Base-by-base conservation (phyloP, 2,329 filamentous ascomycete genomes). In the Claviceps pazoutovae region DNA sequence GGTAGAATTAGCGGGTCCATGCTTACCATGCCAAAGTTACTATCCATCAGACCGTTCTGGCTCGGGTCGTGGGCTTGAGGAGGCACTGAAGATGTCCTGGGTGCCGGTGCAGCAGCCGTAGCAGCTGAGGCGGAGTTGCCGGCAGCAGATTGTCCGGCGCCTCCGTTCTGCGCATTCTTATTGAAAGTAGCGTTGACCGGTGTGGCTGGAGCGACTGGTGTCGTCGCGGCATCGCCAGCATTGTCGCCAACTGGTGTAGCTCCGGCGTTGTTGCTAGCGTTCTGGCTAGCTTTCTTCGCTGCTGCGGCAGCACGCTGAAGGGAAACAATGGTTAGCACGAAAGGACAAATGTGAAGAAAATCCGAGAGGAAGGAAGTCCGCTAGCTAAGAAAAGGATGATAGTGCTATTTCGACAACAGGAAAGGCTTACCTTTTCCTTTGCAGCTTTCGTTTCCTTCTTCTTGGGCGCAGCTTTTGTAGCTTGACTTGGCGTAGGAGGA, bases 401-500 rank as follows among this genome's bases (percentile, higher is more conserved):
- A 11, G 30, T 34, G 30, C 9, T 34, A 11, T 8, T 11, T 34
- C 30, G 30, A 11, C 8, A 34, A 34, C 9, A 42, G 34, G 30
- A 4, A 37, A 34, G 6, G 61, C 71, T 70, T 76, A 86, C 84
- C 81, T 88, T 87, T 53, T 69, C 73, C 66, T 83, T 85, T 5
- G 78, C 72, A 55, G 72, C 75, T 67, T 83, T 84, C 5, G 69
- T 71, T 36, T 82, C 80, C 72, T 88, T 86, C 76, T 91, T 91
- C 67, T 88, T 89, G 1, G 85, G 84, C 37, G 79, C 82, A 4
- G 83, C 68, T 71, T 91, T 91, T 62, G 82, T 83, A 1, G 73
- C 66, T 62, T 88, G 84, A 49, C 80, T 82, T 1, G 87, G 87
- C 4, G 87, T 93, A 1, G 86, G 86, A 1, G 87, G 86, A 38